Conservation (phyloP, 2,329 filamentous ascomycete genomes). For the Tolypocladium ophioglossoides region DNA sequence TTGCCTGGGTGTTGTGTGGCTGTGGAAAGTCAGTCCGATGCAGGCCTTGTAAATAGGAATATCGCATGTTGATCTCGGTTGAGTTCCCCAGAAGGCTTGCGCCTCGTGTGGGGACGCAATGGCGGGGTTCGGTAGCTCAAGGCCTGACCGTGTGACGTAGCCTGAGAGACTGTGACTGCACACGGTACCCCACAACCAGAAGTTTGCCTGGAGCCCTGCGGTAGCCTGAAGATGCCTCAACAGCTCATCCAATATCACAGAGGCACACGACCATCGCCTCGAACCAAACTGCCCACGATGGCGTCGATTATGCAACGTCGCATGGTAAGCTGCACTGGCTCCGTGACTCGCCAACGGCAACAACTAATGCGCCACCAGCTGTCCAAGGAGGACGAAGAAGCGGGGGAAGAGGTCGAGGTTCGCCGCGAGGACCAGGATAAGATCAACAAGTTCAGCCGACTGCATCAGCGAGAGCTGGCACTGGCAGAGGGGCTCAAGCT, state of each 20-base stretch:
- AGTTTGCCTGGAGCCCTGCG: not conserved
- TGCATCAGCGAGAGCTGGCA: constrained; percentile 75
- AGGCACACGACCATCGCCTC: constrained; percentile 1
- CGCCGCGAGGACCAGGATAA: constrained; percentile 96
- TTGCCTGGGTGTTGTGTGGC: not conserved
- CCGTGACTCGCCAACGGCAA: not conserved
- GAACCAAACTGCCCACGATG: constrained; percentile 17
- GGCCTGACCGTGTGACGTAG: not conserved
- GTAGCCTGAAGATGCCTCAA: not conserved
- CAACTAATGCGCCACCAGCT: constrained; percentile 46
- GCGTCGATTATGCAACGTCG: constrained; percentile 44
- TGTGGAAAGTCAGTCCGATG: not conserved
- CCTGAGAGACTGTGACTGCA: not conserved
- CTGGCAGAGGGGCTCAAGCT: constrained; percentile 71
- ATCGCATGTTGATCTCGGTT: not conserved
- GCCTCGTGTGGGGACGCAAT: not conserved
- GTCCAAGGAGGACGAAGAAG: constrained; percentile 83
- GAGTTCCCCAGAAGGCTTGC: not conserved
- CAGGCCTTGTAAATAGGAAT: too few relatives aligned
- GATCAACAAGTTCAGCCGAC: constrained; percentile 93
- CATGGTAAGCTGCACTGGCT: constrained; percentile 35
- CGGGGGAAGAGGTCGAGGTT: constrained; percentile 80
- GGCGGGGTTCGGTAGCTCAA: not conserved
- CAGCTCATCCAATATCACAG: not conserved
- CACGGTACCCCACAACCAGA: not conserved